These are phyloP conservation scores for Kodamaea derodonti DNA, from an alignment of 1,139 yeast species.

Conservation along the genomic window DNA sequence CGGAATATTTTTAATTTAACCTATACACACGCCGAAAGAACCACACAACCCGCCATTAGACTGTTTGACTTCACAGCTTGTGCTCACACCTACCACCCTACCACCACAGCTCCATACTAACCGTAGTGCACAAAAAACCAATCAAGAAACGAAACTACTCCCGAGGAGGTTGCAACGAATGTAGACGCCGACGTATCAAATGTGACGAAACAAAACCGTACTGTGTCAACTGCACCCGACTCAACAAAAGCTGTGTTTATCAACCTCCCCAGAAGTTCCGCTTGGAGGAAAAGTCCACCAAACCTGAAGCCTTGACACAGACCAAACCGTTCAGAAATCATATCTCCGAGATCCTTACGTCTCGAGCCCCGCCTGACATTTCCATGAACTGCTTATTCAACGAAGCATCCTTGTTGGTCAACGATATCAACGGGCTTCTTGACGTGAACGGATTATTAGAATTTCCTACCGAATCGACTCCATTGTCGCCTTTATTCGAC, in stretches of 20 bases:
- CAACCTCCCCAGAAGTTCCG: slow-evolving; percentile 30
- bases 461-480: background rate
- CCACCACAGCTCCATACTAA: no score
- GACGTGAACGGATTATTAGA: slow-evolving; percentile 14
- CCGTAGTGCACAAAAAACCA: slow-evolving; percentile 2
- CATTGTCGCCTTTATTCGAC: background rate
- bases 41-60: no score
- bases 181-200: slow-evolving; percentile 60
- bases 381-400: slow-evolving; percentile 31
- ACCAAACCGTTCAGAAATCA: slow-evolving; percentile 20
- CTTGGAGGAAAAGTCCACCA: no score
- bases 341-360: slow-evolving; percentile 30
- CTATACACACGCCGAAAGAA: no score
- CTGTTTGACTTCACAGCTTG: no score
- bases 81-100: no score
- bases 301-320: no score
- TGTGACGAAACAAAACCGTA: slow-evolving; percentile 22
- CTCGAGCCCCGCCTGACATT: slow-evolving; percentile 5
- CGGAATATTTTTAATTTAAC: no score
- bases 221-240: slow-evolving; percentile 44
- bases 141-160: slow-evolving; percentile 49
- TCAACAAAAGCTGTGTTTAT: slow-evolving; percentile 48
- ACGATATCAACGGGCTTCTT: slow-evolving; percentile 45
- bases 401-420: slow-evolving; percentile 49
- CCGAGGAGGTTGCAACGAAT: slow-evolving; percentile 60